These are phyloP conservation scores for Globisporangium nagaii DNA, from an alignment of 352 stramenopile species.

Conservation along the genomic window DNA sequence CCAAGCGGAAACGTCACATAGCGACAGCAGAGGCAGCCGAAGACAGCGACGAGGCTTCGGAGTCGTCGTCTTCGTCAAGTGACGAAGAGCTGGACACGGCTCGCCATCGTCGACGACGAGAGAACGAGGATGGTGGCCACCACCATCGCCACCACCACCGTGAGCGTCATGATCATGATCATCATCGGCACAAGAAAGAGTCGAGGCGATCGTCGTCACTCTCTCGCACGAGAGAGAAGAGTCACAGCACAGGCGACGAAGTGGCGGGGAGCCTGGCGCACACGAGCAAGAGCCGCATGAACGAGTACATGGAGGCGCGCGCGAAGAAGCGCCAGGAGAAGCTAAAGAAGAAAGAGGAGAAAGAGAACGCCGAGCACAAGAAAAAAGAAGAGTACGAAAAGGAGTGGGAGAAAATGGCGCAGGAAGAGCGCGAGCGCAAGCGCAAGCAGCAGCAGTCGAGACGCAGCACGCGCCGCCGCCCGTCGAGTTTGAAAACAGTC, in stretches of 20 bases:
- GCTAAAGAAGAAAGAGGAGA: conserved; percentile 64
- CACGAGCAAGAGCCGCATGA: conserved; percentile 77
- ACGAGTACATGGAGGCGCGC: conserved; percentile 84
- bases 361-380: conserved; percentile 66
- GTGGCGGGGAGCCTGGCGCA: neutral
- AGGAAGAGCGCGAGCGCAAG: conserved; percentile 80
- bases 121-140: conserved; percentile 10
- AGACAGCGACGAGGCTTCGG: conserved; percentile 4
- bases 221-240: conserved; percentile 35
- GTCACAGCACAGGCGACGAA: conserved; percentile 26
- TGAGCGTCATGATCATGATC: conserved; percentile 19
- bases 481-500: conserved; percentile 77
- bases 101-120: conserved; percentile 16
- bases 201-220: conserved; percentile 26
- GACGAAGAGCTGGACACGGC: conserved; percentile 6
- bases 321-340: conserved; percentile 77
- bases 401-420: conserved; percentile 85
- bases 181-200: conserved; percentile 11
- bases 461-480: conserved; percentile 55
- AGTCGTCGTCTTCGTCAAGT: conserved; percentile 9
- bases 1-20: conserved; percentile 15
- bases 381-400: conserved; percentile 85
- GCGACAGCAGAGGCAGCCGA: neutral
- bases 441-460: conserved; percentile 74
- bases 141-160: neutral